Evolutionary conservation across 805 yeast genomes (phyloP).

Genomic region (Saccharomycopsis sp.): DNA sequence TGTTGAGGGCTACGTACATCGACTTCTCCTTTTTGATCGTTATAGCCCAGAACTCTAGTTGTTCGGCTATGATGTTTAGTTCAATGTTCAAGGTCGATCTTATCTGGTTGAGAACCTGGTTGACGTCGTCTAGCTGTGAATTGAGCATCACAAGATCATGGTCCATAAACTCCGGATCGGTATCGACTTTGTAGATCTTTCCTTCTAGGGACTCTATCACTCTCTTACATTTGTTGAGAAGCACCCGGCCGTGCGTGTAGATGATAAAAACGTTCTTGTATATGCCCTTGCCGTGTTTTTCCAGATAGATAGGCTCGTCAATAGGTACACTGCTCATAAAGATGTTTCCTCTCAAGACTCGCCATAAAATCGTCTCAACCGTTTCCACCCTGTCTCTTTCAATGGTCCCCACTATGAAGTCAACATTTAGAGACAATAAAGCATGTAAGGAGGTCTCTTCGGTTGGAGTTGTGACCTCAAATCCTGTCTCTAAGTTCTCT

Average conservation of each 20-base stretch:
- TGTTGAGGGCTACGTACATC: constrained; percentile 69
- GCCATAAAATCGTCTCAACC: constrained; percentile 81
- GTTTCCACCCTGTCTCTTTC: constrained; percentile 60
- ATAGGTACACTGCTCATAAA: constrained; percentile 71
- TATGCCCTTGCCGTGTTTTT: constrained; percentile 46
- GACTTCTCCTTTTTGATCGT: constrained; percentile 73
- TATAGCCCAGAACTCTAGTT: constrained; percentile 68
- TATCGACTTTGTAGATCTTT: constrained; percentile 55
- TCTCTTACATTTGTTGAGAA: constrained; percentile 65
- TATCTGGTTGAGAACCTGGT: constrained; percentile 57
- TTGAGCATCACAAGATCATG: constrained; percentile 36
- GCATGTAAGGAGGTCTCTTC: constrained; percentile 2
- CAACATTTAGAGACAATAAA: constrained; percentile 30
- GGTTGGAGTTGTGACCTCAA: constrained; percentile 14
- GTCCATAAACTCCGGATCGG: constrained; percentile 33
- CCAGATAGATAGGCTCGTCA: constrained; percentile 59
- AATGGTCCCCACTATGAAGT: constrained; percentile 76
- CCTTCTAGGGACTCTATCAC: constrained; percentile 91
- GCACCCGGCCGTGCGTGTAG: constrained; percentile 82
- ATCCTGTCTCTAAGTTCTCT: constrained; percentile 32
- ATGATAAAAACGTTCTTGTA: constrained; percentile 81
- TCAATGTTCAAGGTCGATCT: constrained; percentile 69
- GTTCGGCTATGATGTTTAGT: constrained; percentile 68
- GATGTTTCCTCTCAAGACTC: constrained; percentile 88
- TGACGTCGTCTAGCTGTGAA: constrained; percentile 44